A percentile compares a stretch with the other conserved stretches of the same genome.
Evolutionary conservation across 169 alveolate species (phyloP).

Genomic region (Eimeria falciformis): DNA sequence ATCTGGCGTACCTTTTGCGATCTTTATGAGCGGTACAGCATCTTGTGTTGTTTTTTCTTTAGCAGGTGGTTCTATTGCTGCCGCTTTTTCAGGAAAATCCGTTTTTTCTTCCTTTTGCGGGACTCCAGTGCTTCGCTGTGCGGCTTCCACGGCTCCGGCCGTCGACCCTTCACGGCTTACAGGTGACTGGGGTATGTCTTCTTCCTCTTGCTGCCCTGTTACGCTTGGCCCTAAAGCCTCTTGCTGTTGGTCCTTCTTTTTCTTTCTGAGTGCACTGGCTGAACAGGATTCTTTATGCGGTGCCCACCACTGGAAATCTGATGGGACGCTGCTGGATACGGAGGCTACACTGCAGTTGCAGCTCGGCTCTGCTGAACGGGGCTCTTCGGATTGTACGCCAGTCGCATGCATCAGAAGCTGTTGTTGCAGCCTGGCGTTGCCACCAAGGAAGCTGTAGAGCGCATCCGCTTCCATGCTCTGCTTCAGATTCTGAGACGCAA

Average conservation of each 20-base stretch:
- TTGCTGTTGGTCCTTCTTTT: constrained; percentile 9
- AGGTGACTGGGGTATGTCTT: background rate
- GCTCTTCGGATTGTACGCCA: background rate
- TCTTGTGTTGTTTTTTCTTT: no score
- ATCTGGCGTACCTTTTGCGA: no score
- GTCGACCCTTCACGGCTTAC: background rate
- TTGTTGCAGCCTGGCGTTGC: constrained; percentile 27
- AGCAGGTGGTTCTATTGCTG: no score
- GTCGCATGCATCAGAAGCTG: constrained; percentile 24
- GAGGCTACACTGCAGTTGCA: constrained; percentile 8
- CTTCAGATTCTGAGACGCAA: background rate
- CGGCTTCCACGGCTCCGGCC: constrained; percentile 2
- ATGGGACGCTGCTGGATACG: constrained; percentile 28
- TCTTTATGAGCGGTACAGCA: no score
- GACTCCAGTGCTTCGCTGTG: no score
- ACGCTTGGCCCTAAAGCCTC: background rate
- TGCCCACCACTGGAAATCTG: constrained; percentile 18
- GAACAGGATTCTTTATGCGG: constrained; percentile 25
- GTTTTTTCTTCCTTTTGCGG: background rate
- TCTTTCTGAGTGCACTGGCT: no score
- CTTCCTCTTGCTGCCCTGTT: background rate
- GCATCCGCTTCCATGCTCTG: constrained; percentile 15
- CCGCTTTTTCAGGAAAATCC: background rate
- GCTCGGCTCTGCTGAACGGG: background rate
- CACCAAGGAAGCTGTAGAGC: background rate